These are phyloP conservation scores for Melaleuca quinquenervia DNA, from an alignment of 345 rosid species.

Conservation along the genomic window DNA sequence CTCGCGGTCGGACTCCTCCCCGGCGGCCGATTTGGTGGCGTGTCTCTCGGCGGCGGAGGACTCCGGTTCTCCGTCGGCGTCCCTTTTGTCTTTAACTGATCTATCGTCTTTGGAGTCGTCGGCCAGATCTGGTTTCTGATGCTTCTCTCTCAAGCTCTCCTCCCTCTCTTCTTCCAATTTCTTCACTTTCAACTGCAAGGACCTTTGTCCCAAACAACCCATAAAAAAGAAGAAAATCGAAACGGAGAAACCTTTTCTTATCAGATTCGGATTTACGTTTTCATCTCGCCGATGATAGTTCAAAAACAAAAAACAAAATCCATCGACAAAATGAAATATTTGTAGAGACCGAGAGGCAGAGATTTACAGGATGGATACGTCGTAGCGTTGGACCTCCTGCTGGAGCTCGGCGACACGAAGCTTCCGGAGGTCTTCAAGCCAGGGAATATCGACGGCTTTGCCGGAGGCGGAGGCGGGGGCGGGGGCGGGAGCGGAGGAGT, in stretches of 20 bases:
- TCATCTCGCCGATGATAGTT: neutral
- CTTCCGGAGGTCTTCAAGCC: constrained; percentile 59
- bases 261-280: neutral
- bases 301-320: too few species aligned
- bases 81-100: constrained; percentile 13
- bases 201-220: neutral
- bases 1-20: constrained; percentile 48
- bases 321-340: neutral
- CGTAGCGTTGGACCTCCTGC: constrained; percentile 59
- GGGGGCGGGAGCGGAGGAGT: neutral
- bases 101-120: constrained; percentile 10
- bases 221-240: neutral
- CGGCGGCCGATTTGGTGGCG: constrained; percentile 4
- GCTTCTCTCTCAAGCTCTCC: constrained; percentile 12
- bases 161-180: constrained; percentile 53
- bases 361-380: constrained; percentile 52
- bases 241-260: neutral
- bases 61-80: neutral
- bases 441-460: constrained; percentile 24
- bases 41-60: neutral
- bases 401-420: constrained; percentile 72
- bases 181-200: constrained; percentile 62
- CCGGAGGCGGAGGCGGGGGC: neutral
- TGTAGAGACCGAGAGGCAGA: neutral
- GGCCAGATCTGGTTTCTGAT: constrained; percentile 40